Evolutionary conservation across 2,329 filamentous ascomycete species (phyloP), one percentile per base, ranked within the genome.

Genomic region (Cladophialophora carrionii): DNA sequence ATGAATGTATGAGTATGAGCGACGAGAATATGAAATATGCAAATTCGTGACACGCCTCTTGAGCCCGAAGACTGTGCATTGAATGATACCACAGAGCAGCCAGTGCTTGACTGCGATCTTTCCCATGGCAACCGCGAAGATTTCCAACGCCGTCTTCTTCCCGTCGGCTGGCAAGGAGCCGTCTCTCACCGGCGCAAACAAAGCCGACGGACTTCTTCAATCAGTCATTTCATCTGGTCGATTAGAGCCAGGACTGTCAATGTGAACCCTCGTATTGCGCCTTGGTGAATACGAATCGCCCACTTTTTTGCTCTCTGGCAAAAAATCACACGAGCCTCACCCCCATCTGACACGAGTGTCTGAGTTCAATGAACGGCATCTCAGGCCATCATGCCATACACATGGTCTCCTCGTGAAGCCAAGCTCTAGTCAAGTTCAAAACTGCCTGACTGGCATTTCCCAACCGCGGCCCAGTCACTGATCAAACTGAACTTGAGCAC

Each of bases 1-100:
- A 68, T 54, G 62, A 66, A 26, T 66, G 67, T 69, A 69, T 56
- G 67, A 69, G 58, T 67, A 69, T 57, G 64, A 69, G n/a, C 61
- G 24, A 67, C 61, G 66, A 68, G 53, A 56, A 68, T 49, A 64
- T 62, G 55, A 58, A 55, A 31, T 29, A 55, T 55, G 26, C 32
- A 34, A n/a, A 37, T 55, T 34, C 26, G 14, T 20, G 52, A 20
- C 37, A 43, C 12, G 34, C 4, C 37, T 41, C 14, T 17, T 41
- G 10, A 41, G 17, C 2, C 14, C 2, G 37, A 41, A 41, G 37
- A 41, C 12, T 41, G 14, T 14, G 37, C 26, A n/a, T 5, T 41
- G 37, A 41, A 34, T n/a, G n/a, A 29, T 29, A 29, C 26, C 37
- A n/a, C 14, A 43, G 37, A 43, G 17, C 17, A n/a, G 37, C 37